Conservation (phyloP, 768 basidiomycete genomes). For the Xerocomellus chrysenteron region DNA sequence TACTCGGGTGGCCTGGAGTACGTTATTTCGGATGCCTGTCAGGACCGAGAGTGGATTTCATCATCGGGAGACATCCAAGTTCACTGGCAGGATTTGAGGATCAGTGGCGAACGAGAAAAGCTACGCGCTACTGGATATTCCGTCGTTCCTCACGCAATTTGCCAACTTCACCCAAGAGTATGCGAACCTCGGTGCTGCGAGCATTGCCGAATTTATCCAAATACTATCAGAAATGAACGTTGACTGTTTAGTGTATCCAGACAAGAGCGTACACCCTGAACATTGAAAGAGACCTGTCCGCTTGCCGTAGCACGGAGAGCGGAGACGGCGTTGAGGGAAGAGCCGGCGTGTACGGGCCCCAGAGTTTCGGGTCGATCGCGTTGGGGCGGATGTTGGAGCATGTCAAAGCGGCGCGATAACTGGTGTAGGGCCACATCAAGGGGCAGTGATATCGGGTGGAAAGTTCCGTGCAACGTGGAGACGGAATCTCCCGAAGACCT, state of each 20-base stretch:
- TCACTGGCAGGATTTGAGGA: no score
- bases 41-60: no score
- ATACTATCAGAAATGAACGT: slow-evolving; percentile 44
- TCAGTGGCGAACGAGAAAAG: no score
- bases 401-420: slow-evolving; percentile 27
- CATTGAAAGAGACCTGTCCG: no score
- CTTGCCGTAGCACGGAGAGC: no score
- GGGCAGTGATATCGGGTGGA: neutral
- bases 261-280: neutral
- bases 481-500: slow-evolving; percentile 19
- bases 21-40: no score
- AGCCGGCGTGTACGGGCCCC: slow-evolving; percentile 37
- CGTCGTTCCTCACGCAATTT: no score
- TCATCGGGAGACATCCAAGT: no score
- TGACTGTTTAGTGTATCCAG: neutral
- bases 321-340: slow-evolving; percentile 26
- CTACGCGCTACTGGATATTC: no score
- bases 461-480: slow-evolving; percentile 22
- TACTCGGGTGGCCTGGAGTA: no score
- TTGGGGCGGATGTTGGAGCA: slow-evolving; percentile 43
- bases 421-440: neutral
- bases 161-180: no score
- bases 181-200: slow-evolving; percentile 41
- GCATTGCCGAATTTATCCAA: slow-evolving; percentile 81
- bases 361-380: slow-evolving; percentile 47